Base-by-base conservation (phyloP, 2,329 filamentous ascomycete genomes). In the Teratosphaeria zuluensis region DNA sequence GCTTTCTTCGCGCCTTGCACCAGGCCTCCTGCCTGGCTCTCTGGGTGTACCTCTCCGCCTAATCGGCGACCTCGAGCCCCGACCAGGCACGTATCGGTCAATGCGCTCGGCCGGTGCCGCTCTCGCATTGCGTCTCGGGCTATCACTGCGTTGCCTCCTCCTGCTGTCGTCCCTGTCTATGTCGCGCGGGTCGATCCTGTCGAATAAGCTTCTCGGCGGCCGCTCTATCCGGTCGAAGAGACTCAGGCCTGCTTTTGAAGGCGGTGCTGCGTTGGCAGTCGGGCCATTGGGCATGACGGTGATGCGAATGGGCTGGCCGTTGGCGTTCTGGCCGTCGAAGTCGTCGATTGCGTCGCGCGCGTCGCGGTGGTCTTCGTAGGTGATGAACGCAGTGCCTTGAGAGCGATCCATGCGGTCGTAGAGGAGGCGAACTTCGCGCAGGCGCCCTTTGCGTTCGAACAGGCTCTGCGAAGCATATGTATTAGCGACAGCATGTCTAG, bases 361-460 rank as follows among this genome's bases (percentile, higher is more conserved):
- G 72, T 96, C 88, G 54, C 83, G 80, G 55, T 82, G 76, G 58
- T 77, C 79, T 65, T 86, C 82, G 75, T 95, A 96, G 8, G 87
- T 92, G 54, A 96, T 88, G 68, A 84, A 94, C 6, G 91, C 92
- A 42, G 87, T 81, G 58, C 92, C 92, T 68, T 92, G 87, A 1
- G 90, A 95, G 68, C 92, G 89, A 58, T 92, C 92, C 60, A 90
- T 88, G 66, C 91, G 87, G 74, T 96, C 92, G 70, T 95, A 96
- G 60, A 85, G 78, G 42, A 96, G 80, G 58, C 87, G 82, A 35
- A 94, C 79, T 63, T 83, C 84, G 28, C 77, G 64, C 51, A 95
- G 80, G 1, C 84, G 84, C 28, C 90, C 92, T 64, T 95, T 92
- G 67, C 85, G 82, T 61, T 77, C 78, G 72, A 96, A 96, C 2